These are phyloP conservation scores for Sonneratia caseolaris DNA, from an alignment of 345 rosid species.

Conservation along the genomic window DNA sequence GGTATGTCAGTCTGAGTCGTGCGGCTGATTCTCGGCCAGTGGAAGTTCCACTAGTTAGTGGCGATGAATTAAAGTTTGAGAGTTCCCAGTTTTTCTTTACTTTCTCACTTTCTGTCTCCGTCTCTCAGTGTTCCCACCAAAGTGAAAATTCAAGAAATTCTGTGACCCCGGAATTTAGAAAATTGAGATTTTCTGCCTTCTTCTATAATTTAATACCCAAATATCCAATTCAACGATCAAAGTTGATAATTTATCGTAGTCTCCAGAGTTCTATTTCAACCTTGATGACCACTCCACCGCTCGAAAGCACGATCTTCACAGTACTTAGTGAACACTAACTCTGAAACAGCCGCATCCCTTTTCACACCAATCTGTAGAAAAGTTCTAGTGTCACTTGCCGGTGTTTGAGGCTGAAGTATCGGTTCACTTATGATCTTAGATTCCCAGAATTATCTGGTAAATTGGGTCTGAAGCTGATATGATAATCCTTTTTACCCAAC, in stretches of 20 bases:
- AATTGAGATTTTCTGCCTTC: too few species aligned
- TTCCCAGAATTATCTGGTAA: not conserved
- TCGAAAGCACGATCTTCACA: too few species aligned
- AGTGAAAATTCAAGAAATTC: not conserved
- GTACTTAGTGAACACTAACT: constrained; percentile 3
- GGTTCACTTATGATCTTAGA: not conserved
- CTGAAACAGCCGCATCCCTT: constrained; percentile 92
- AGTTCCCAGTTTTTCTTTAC: not conserved
- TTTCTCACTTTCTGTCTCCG: not conserved
- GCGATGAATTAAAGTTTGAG: constrained; percentile 6
- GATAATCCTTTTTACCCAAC: not conserved
- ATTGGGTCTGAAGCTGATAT: not conserved
- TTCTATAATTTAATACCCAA: too few species aligned
- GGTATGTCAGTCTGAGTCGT: constrained; percentile 5
- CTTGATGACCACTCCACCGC: too few species aligned
- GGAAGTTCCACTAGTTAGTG: constrained; percentile 10
- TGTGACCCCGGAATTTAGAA: too few species aligned
- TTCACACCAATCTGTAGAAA: constrained; percentile 17
- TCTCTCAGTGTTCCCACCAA: too few species aligned
- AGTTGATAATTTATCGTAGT: too few species aligned
- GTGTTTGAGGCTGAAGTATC: not conserved
- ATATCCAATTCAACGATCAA: too few species aligned
- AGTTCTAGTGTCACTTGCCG: not conserved
- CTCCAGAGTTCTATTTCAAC: too few species aligned
- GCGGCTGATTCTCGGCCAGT: constrained; percentile 65